These are phyloP conservation scores for Pueraria montana DNA, from an alignment of 306 rosid genomes.

Conservation along the genomic window DNA sequence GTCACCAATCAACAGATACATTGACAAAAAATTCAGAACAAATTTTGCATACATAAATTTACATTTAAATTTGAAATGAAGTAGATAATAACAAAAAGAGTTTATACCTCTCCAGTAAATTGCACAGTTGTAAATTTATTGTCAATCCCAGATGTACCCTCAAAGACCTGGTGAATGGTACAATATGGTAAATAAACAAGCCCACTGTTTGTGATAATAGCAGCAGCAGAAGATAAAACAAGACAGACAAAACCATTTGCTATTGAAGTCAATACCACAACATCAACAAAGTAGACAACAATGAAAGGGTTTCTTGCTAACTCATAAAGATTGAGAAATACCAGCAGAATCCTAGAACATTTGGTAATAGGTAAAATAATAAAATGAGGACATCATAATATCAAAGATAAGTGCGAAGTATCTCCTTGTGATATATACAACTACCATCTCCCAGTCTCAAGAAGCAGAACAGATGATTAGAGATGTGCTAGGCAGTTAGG, in stretches of 20 bases:
- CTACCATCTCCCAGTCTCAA: conserved; percentile 12
- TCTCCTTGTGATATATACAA: conserved; percentile 22
- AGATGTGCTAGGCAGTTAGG: neutral
- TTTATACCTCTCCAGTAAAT: conserved; percentile 95
- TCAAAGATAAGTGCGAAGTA: conserved; percentile 9
- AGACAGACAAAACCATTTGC: conserved; percentile 23
- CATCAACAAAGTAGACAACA: conserved; percentile 24
- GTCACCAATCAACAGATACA: conserved; percentile 18
- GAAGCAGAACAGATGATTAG: conserved; percentile 30
- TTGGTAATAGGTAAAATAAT: conserved; percentile 2
- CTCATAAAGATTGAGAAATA: conserved; percentile 17
- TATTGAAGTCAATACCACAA: neutral
- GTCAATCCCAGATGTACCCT: conserved; percentile 99
- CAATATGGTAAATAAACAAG: conserved; percentile 20
- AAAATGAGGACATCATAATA: conserved; percentile 12
- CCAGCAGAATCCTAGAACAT: neutral
- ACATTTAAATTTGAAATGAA: conserved; percentile 7
- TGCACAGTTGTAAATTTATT: conserved; percentile 97
- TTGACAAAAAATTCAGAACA: conserved; percentile 19
- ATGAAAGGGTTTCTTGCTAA: neutral
- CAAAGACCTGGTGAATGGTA: conserved; percentile 77
- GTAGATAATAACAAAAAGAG: conserved; percentile 17
- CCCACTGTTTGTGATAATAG: neutral
- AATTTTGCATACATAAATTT: neutral
- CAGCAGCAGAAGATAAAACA: conserved; percentile 17